Evolutionary conservation across 352 stramenopile genomes (phyloP).

Genomic region (Nothophytophthora sp.): DNA sequence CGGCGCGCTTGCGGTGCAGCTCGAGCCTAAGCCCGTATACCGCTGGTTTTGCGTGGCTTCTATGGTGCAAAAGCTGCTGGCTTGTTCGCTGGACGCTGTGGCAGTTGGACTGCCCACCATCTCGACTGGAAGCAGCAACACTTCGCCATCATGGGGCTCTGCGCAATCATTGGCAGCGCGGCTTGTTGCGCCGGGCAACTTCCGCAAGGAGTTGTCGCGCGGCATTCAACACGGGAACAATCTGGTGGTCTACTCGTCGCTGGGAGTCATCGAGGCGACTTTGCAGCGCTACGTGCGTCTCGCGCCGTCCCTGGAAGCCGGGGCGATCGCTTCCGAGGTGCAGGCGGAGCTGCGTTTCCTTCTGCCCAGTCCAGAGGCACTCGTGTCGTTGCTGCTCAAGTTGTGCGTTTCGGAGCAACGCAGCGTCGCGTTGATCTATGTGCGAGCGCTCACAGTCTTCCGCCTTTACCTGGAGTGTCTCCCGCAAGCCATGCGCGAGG

Average conservation of each 20-base stretch:
- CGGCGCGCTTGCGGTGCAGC: constrained; percentile 47
- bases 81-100: constrained; percentile 45
- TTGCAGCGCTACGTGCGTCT: constrained; percentile 60
- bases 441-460: constrained; percentile 73
- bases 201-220: constrained; percentile 80
- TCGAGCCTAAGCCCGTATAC: constrained; percentile 75
- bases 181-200: constrained; percentile 68
- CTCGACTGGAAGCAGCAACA: constrained; percentile 6
- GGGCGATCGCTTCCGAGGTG: constrained; percentile 35
- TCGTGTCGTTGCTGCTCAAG: constrained; percentile 81
- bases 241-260: constrained; percentile 72
- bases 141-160: constrained; percentile 41
- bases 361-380: constrained; percentile 72
- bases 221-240: constrained; percentile 76
- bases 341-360: constrained; percentile 70
- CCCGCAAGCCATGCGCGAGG: constrained; percentile 70
- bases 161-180: constrained; percentile 51
- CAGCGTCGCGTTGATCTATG: constrained; percentile 58
- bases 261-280: constrained; percentile 66
- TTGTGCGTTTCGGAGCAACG: constrained; percentile 51
- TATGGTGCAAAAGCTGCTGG: constrained; percentile 69
- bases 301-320: constrained; percentile 14
- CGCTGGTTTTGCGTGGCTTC: constrained; percentile 81
- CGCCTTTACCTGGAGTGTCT: constrained; percentile 77
- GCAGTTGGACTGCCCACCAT: constrained; percentile 23